phyloP scores from a whole-genome alignment of 768 basidiomycete species.

The Psilocybe tampanensis region DNA sequence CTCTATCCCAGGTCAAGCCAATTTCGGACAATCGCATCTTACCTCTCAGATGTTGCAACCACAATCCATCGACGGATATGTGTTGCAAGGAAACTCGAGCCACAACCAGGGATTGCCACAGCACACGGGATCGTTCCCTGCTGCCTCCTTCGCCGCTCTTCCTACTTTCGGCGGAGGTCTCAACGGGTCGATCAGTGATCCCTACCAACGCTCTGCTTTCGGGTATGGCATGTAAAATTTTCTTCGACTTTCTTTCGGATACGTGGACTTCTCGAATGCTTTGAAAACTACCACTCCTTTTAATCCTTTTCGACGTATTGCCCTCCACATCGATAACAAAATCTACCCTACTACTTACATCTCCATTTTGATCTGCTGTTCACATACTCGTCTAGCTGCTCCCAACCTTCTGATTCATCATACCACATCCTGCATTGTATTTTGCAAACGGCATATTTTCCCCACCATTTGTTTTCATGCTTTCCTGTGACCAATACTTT shows the following conservation, averaged over 20 bases:
- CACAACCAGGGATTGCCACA: slow-evolving; percentile 67
- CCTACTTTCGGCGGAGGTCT: slow-evolving; percentile 57
- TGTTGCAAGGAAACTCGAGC: slow-evolving; percentile 71
- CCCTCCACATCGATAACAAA: slow-evolving; percentile 33
- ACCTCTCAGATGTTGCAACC: slow-evolving; percentile 64
- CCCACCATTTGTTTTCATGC: slow-evolving; percentile 55
- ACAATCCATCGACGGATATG: slow-evolving; percentile 80
- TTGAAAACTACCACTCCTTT: slow-evolving; percentile 43
- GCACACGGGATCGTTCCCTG: slow-evolving; percentile 51
- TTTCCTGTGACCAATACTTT: slow-evolving; percentile 46
- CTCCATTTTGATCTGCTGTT: slow-evolving; percentile 43
- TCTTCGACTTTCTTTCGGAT: slow-evolving; percentile 22
- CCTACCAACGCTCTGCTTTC: slow-evolving; percentile 74
- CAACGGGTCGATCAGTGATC: slow-evolving; percentile 61
- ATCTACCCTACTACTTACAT: slow-evolving; percentile 43
- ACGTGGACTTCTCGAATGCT: slow-evolving; percentile 26
- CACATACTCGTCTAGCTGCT: slow-evolving; percentile 42
- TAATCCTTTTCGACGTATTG: slow-evolving; percentile 30
- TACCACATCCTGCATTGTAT: slow-evolving; percentile 62
- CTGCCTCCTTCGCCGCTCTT: slow-evolving; percentile 50
- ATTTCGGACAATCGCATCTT: slow-evolving; percentile 61
- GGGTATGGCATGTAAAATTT: slow-evolving; percentile 77
- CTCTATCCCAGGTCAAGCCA: slow-evolving; percentile 52
- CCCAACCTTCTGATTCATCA: slow-evolving; percentile 37
- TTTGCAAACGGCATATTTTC: slow-evolving; percentile 65